Evolutionary conservation across 257 asterid species (phyloP).

Genomic region (Verbascum thapsus): DNA sequence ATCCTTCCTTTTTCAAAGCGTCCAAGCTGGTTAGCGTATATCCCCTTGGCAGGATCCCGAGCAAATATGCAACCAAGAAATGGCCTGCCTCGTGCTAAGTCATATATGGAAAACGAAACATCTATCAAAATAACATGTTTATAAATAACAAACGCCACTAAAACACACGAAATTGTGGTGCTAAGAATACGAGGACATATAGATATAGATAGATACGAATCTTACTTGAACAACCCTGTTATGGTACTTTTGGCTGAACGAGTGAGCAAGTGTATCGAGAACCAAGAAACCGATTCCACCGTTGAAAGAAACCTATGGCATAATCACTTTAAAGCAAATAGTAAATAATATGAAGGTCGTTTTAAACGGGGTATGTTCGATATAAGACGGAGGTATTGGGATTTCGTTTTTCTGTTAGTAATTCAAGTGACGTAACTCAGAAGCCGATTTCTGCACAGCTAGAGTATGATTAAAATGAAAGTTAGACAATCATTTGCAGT

Average conservation of each 20-base stretch:
- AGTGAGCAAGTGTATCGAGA: constrained; percentile 87
- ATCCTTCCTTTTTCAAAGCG: constrained; percentile 86
- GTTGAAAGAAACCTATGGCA: constrained; percentile 70
- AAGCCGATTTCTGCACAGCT: neutral
- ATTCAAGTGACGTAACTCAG: neutral
- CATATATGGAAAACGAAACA: constrained; percentile 28
- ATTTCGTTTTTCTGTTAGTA: neutral
- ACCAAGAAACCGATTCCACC: constrained; percentile 86
- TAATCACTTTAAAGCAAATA: constrained; percentile 42
- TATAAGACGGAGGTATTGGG: neutral
- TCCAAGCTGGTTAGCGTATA: constrained; percentile 90
- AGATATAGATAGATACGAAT: constrained; percentile 1
- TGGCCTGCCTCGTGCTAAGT: constrained; percentile 97
- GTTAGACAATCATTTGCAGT: neutral
- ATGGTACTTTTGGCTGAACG: constrained; percentile 87
- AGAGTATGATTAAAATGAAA: neutral
- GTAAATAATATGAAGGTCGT: constrained; percentile 37
- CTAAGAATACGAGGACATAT: neutral
- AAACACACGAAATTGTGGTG: neutral
- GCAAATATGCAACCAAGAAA: constrained; percentile 93
- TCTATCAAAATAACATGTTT: no score
- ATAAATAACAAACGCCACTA: neutral
- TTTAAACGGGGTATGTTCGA: neutral
- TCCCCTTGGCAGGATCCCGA: constrained; percentile 86
- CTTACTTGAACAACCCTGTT: constrained; percentile 87